phyloP scores from a whole-genome alignment of 495 filamentous ascomycete genomes.

The Entonaema liquescens region DNA sequence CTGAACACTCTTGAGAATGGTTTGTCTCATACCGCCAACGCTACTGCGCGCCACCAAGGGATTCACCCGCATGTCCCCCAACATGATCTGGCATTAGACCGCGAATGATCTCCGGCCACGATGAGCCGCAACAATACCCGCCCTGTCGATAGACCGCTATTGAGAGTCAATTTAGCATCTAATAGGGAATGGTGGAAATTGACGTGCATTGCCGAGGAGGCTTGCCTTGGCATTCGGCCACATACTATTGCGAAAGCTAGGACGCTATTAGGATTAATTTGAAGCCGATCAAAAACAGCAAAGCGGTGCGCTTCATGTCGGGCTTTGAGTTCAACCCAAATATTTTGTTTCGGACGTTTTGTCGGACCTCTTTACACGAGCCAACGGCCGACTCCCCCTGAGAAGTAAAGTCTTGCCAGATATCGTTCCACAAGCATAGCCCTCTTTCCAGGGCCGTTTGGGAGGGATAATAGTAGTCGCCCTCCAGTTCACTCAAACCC shows the following conservation, averaged over 20 bases:
- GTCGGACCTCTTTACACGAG: neutral
- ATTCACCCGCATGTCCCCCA: conserved; percentile 12
- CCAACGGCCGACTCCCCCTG: conserved; percentile 3
- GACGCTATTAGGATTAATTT: neutral
- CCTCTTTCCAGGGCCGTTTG: conserved; percentile 7
- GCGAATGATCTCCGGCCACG: conserved; percentile 13
- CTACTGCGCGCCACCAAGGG: conserved; percentile 35
- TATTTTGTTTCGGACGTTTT: neutral
- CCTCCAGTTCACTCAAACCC: neutral
- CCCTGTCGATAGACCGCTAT: neutral
- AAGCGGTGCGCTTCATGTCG: neutral
- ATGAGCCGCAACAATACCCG: conserved; percentile 23
- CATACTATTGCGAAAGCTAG: conserved; percentile 11
- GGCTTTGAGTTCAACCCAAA: neutral
- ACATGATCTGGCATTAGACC: neutral
- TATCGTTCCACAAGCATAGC: conserved; percentile 22
- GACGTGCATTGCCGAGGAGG: conserved; percentile 2
- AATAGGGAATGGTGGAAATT: conserved; percentile 32
- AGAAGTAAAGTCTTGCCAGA: conserved; percentile 6
- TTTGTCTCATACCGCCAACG: conserved; percentile 39
- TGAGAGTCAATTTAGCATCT: conserved; percentile 18
- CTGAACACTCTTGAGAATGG: conserved; percentile 39
- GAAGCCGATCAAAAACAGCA: neutral
- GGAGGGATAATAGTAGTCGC: conserved; percentile 18
- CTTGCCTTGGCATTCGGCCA: conserved; percentile 2